Conservation (phyloP, 2,329 filamentous ascomycete species). For the Xylaria sp. region DNA sequence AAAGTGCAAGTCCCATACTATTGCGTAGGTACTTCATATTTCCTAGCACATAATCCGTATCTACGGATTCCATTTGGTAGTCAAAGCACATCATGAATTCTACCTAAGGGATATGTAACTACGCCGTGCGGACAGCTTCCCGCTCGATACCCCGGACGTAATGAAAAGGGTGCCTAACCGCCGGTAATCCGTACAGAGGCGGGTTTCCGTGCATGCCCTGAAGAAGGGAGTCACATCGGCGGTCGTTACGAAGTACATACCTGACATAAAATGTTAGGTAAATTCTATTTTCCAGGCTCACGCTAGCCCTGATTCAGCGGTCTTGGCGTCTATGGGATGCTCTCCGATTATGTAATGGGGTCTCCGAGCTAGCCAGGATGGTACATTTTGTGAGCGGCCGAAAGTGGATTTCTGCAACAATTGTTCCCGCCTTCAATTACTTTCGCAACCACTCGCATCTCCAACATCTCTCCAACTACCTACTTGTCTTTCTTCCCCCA, state of each 20-base stretch:
- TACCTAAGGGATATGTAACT: too few species aligned
- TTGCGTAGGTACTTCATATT: too few species aligned
- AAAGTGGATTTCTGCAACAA: conserved; percentile 17
- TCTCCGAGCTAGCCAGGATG: not conserved
- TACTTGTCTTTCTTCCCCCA: not conserved
- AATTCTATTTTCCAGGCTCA: not conserved
- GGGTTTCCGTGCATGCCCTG: too few species aligned
- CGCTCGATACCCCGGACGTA: too few species aligned
- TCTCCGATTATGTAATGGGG: not conserved
- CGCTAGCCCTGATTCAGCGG: conserved; percentile 7
- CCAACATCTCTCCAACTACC: conserved; percentile 9
- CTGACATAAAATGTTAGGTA: not conserved
- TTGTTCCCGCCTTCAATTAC: conserved; percentile 9
- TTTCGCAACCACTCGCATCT: conserved; percentile 11
- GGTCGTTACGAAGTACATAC: not conserved
- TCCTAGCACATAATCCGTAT: too few species aligned
- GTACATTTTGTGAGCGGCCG: conserved; percentile 13
- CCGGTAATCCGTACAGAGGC: too few species aligned
- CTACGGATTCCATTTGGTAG: too few species aligned
- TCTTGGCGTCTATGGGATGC: too few species aligned
- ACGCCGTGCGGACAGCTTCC: too few species aligned
- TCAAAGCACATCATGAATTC: too few species aligned
- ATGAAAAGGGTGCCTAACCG: too few species aligned
- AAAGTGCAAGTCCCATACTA: too few species aligned
- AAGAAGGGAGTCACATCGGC: not conserved